Evolutionary conservation across 371 early-diverging fungal genomes (phyloP), one percentile per base, ranked within the genome.

Genomic region (Entomophthora muscae): DNA sequence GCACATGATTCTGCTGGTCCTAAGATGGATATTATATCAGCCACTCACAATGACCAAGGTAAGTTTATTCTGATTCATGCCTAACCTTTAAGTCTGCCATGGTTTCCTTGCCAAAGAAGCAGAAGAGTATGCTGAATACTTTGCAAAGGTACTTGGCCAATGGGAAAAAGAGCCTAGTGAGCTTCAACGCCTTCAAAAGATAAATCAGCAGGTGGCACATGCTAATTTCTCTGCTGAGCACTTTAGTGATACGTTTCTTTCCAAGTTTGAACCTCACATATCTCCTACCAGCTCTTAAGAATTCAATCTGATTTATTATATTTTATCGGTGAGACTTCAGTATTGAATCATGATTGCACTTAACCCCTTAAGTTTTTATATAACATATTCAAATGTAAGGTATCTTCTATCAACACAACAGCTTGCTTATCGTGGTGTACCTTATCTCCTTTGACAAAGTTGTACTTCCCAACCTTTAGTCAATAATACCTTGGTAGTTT

Each of bases 1-100:
- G 95, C 90, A 1, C 89, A 98, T 70, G 81, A 91, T 66, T 95
- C 95, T 21, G 98, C 86, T 24, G 98, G 98, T 0, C 98, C 98
- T 1, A 83, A 86, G 69, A 71, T 85, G 73, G 96, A 98, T 70
- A 98, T 98, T 70, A 83, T 97, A 17, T 42, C 42, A 42, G 42
- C 42, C 42, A 42, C 42, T 17, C 42, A 42, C 17, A 17, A 42
- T 10, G 42, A 42, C 42, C 42, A 10, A 42, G 42, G 42, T 42
- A 42, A 42, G n/a, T n/a, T n/a, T 42, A 42, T 10, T 17, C 5
- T 42, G 17, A 5, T 10, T 10, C 17, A 17, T 17, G 5, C 72
- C 71, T 0, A 75, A 75, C 2, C 74, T 77, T 57, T 71, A 76
- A 66, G 78, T 66, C 2, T 68, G 66, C 0, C 68, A 73, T 64